Percentiles rank a stretch among this genome's conserved stretches.
Evolutionary conservation across 139 green algal genomes (phyloP).

Genomic region (Coccomyxa sp.): DNA sequence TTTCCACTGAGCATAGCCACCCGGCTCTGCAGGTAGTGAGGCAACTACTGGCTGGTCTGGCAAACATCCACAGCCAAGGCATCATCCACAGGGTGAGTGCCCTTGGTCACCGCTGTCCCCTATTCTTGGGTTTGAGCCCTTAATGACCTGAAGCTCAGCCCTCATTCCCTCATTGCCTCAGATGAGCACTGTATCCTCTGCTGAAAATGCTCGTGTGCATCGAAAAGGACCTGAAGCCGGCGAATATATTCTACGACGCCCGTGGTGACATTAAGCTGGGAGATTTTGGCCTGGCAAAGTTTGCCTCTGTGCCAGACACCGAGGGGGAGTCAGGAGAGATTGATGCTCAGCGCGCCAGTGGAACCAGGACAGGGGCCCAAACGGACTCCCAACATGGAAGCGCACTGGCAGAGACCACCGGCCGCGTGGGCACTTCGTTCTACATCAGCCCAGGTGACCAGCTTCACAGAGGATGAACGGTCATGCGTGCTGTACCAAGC

Average conservation of each 20-base stretch:
- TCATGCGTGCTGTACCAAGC: background rate
- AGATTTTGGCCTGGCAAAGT: constrained; percentile 84
- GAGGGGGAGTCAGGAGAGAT: background rate
- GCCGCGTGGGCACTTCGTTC: constrained; percentile 63
- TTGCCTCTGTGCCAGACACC: constrained; percentile 6
- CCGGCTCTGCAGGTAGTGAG: constrained; percentile 59
- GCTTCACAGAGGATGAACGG: background rate
- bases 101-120: background rate
- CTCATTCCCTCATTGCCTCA: background rate
- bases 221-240: constrained; percentile 66
- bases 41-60: constrained; percentile 73
- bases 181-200: background rate
- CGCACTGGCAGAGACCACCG: constrained; percentile 46
- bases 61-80: constrained; percentile 70
- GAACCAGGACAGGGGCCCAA: too few relatives aligned
- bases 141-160: background rate
- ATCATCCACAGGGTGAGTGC: constrained; percentile 64
- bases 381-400: background rate
- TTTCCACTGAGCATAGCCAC: too few relatives aligned
- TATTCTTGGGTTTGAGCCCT: background rate
- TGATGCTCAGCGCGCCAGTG: background rate
- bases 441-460: constrained; percentile 76
- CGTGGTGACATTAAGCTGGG: constrained; percentile 80
- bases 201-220: background rate
- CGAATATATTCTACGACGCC: constrained; percentile 74